phyloP scores from a whole-genome alignment of 345 rosid genomes.

The Draba incana region DNA sequence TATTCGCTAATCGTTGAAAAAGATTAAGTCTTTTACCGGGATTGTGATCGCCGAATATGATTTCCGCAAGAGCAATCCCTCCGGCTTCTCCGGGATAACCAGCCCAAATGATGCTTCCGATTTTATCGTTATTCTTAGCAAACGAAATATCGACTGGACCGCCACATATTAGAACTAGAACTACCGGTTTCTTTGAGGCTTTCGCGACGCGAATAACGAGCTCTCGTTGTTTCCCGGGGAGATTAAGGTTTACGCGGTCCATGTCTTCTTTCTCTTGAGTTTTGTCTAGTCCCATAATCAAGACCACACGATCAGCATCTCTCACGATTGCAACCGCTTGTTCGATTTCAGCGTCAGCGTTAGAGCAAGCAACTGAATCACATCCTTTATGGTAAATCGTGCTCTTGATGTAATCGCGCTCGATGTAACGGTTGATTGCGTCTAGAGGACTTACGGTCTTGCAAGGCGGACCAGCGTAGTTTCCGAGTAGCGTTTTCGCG shows the following conservation, averaged over 20 bases:
- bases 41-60: slow-evolving; percentile 87
- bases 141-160: slow-evolving; percentile 83
- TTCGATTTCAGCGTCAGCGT: slow-evolving; percentile 46
- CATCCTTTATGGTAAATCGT: slow-evolving; percentile 63
- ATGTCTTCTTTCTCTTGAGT: slow-evolving; percentile 73
- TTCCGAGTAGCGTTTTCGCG: slow-evolving; percentile 64
- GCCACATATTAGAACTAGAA: slow-evolving; percentile 75
- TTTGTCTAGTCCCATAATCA: slow-evolving; percentile 87
- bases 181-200: slow-evolving; percentile 68
- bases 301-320: slow-evolving; percentile 63
- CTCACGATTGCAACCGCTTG: slow-evolving; percentile 59
- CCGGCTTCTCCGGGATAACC: slow-evolving; percentile 97
- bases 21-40: slow-evolving; percentile 60
- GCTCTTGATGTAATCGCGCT: slow-evolving; percentile 53
- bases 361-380: slow-evolving; percentile 63
- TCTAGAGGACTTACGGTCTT: slow-evolving; percentile 58
- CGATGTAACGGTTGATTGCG: slow-evolving; percentile 57
- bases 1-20: background rate
- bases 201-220: slow-evolving; percentile 62
- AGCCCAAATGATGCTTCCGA: slow-evolving; percentile 88
- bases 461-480: slow-evolving; percentile 87
- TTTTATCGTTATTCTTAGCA: slow-evolving; percentile 54
- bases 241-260: slow-evolving; percentile 68
- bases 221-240: slow-evolving; percentile 78
- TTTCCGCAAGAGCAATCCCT: slow-evolving; percentile 76